Base-by-base conservation (phyloP, 2,329 filamentous ascomycete genomes). In the Trichophyton mentagrophytes region DNA sequence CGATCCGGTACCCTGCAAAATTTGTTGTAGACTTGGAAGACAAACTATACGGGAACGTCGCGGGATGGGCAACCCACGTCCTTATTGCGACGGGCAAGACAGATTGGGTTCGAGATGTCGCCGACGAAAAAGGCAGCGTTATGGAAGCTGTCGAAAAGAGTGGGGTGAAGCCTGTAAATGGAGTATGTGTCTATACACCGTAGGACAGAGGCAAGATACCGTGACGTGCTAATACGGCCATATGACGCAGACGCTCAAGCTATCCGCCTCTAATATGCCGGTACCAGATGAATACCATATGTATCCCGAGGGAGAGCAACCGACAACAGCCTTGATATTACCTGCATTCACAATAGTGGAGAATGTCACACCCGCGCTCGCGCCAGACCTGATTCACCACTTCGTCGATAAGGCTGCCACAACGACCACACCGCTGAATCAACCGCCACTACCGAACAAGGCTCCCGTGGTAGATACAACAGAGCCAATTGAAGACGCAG, bases 61-160 rank as follows among this genome's bases (percentile, higher is more conserved):
- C 90, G 69, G 89, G 85, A 40, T 97, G 90, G 88, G 86, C 84
- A 69, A 93, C 90, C 20, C 93, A 99, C 74, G 71, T 96, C 64
- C 78, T 99, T 36, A 90, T 97, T 15, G 93, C 90, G 25, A 99
- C 93, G n/a, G 89, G 90, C 63, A 96, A 96, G 82, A 82, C 86
- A 27, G 93, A 99, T 74, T 99, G 93, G 93, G 87, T 92, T 69
- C 78, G 89, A 63, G 87, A 95, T 76, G 89, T 96, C 53, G 84
- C 83, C 61, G 88, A 97, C 70, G 93, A 97, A 78, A 86, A 88
- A 73, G 88, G 87, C 4, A 90, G 86, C 70, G 81, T 92, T 36
- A 92, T 92, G 88, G 79, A 90, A 76, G 88, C 87, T 1, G 81
- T 91, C 66, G 81, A 75, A 46, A 75, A 74, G 61, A 72, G 72